Evolutionary conservation across 345 rosid genomes (phyloP).

Genomic region (Camelina hispida): DNA sequence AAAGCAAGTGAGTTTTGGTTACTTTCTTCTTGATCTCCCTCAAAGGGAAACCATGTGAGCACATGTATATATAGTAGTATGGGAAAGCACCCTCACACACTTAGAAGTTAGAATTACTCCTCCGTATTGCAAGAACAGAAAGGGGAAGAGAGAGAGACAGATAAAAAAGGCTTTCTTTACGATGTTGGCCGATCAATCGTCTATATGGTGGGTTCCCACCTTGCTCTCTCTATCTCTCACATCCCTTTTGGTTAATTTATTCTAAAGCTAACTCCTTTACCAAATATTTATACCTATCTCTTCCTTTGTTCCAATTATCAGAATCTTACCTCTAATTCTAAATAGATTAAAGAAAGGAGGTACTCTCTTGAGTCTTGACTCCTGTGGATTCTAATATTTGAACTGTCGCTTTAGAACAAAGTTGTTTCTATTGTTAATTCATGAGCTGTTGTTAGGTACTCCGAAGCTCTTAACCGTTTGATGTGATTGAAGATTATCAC

Average conservation of each 20-base stretch:
- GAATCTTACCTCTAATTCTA: constrained; percentile 44
- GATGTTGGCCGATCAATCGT: constrained; percentile 51
- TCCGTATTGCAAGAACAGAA: constrained; percentile 36
- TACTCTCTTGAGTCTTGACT: constrained; percentile 30
- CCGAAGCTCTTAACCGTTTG: constrained; percentile 37
- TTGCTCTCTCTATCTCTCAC: background rate
- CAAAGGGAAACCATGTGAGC: constrained; percentile 57
- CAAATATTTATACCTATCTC: constrained; percentile 50
- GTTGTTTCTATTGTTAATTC: constrained; percentile 17
- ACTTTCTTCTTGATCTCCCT: constrained; percentile 51
- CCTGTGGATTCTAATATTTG: constrained; percentile 34
- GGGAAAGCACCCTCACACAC: constrained; percentile 32
- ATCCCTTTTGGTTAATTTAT: constrained; percentile 12
- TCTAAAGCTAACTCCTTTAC: constrained; percentile 44
- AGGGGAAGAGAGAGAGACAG: constrained; percentile 35
- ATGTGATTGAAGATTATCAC: constrained; percentile 38
- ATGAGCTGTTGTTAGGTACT: constrained; percentile 31
- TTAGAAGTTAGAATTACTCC: constrained; percentile 22
- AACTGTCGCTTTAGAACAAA: constrained; percentile 36
- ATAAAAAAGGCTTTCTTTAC: constrained; percentile 36
- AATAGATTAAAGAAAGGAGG: constrained; percentile 34
- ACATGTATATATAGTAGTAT: constrained; percentile 57
- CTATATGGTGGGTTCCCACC: constrained; percentile 48
- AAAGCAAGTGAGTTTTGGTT: constrained; percentile 44
- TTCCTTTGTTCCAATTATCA: constrained; percentile 45